phyloP scores from a whole-genome alignment of 1,284 basidiomycete genomes.

The Earliella scabrosa region DNA sequence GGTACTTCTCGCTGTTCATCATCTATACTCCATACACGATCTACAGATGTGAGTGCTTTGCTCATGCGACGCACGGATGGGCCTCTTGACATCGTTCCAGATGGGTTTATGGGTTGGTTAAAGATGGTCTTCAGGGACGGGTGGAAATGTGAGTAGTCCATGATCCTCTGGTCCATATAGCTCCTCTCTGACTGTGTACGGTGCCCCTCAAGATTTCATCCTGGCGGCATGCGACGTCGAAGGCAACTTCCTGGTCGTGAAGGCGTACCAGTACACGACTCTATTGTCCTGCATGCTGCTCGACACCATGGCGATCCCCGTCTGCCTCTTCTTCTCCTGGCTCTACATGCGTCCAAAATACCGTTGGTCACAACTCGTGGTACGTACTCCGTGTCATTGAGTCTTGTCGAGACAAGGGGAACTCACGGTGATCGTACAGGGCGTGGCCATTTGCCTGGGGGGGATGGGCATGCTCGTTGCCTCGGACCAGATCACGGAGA shows the following conservation, averaged over 20 bases:
- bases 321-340: slow-evolving; percentile 83
- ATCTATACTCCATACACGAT: slow-evolving; percentile 88
- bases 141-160: slow-evolving; percentile 73
- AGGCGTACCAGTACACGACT: slow-evolving; percentile 87
- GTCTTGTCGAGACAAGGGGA: no score
- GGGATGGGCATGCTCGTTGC: slow-evolving; percentile 80
- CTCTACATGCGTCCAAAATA: slow-evolving; percentile 81
- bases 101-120: slow-evolving; percentile 80
- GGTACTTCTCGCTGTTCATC: slow-evolving; percentile 77
- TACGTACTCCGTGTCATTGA: slow-evolving; percentile 38
- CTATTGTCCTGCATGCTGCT: slow-evolving; percentile 86
- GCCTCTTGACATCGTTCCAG: slow-evolving; percentile 46
- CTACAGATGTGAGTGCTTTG: slow-evolving; percentile 62
- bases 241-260: slow-evolving; percentile 84
- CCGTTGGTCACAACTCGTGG: slow-evolving; percentile 81
- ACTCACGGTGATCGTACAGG: slow-evolving; percentile 42
- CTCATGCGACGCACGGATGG: background rate
- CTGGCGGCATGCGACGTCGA: slow-evolving; percentile 83
- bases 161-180: background rate
- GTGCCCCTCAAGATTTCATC: slow-evolving; percentile 72
- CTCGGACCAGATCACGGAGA: slow-evolving; percentile 72
- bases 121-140: slow-evolving; percentile 74
- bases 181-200: no score
- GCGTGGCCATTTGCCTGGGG: slow-evolving; percentile 72
- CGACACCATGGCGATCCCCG: slow-evolving; percentile 88